Conservation (phyloP, 805 yeast species). For the Citeromyces matritensis region DNA sequence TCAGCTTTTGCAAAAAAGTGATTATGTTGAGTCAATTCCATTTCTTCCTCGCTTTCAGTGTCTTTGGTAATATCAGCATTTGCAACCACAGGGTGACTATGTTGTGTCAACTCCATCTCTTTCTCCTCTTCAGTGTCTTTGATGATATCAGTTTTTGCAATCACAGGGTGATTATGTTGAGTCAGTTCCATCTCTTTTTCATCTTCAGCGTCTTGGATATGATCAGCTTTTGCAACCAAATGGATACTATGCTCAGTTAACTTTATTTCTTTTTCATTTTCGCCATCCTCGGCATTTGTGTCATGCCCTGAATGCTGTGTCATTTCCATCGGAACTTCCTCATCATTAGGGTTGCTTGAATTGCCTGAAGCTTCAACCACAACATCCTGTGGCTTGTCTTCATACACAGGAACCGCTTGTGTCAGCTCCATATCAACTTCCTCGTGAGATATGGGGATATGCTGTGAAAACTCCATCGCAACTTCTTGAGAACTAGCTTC, state of each 20-base stretch:
- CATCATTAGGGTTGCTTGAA: not conserved
- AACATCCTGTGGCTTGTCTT: constrained; percentile 1
- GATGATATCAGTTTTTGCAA: not conserved
- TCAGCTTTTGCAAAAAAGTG: not conserved
- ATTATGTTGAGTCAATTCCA: not conserved
- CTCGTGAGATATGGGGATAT: constrained; percentile 1
- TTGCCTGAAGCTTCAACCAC: constrained; percentile 5
- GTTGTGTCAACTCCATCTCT: not conserved
- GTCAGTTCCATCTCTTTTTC: not conserved
- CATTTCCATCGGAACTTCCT: too few relatives aligned
- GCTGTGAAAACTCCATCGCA: too few relatives aligned
- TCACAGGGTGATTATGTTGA: too few relatives aligned
- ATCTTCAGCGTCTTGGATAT: not conserved
- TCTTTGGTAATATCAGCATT: not conserved
- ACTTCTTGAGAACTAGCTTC: too few relatives aligned
- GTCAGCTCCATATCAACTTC: not conserved
- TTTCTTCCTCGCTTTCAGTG: not conserved
- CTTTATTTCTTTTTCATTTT: too few relatives aligned
- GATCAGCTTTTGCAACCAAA: too few relatives aligned
- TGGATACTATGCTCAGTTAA: too few relatives aligned
- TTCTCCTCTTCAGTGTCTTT: not conserved
- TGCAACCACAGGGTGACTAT: not conserved
- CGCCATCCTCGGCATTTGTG: too few relatives aligned
- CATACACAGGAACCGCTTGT: constrained; percentile 2
- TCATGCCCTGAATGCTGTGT: too few relatives aligned